Conservation (phyloP, 257 asterid species). For the Paraleonurus japonicus region DNA sequence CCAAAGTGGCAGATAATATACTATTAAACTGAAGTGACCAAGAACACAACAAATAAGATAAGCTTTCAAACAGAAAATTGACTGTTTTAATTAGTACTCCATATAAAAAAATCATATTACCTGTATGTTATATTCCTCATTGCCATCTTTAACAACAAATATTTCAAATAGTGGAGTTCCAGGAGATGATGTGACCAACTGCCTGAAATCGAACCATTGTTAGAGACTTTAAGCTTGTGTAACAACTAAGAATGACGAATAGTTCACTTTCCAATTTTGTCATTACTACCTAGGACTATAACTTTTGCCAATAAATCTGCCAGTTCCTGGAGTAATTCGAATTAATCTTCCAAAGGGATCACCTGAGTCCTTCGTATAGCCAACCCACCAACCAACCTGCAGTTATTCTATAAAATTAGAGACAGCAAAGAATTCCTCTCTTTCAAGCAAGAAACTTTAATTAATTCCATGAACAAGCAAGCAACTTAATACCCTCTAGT, state of each 20-base stretch:
- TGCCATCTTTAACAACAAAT: slow-evolving; percentile 77
- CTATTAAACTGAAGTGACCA: not conserved
- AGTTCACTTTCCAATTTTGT: not conserved
- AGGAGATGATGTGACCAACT: slow-evolving; percentile 79
- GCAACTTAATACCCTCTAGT: slow-evolving; percentile 19
- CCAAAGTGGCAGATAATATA: not conserved
- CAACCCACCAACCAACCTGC: slow-evolving; percentile 99
- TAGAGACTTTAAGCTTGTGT: slow-evolving; percentile 16
- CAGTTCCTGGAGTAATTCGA: slow-evolving; percentile 81
- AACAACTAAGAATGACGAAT: not conserved
- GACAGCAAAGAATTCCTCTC: not conserved
- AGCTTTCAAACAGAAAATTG: not conserved
- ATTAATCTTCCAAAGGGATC: slow-evolving; percentile 94
- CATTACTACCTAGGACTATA: slow-evolving; percentile 80
- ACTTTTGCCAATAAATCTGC: slow-evolving; percentile 83
- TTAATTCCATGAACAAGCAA: slow-evolving; percentile 13
- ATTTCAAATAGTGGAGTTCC: slow-evolving; percentile 95
- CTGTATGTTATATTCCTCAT: slow-evolving; percentile 71
- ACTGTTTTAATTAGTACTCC: not conserved
- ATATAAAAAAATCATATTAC: slow-evolving; percentile 36
- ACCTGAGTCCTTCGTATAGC: slow-evolving; percentile 75
- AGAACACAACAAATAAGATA: not conserved
- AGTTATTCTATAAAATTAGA: slow-evolving; percentile 19
- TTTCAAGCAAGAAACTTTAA: slow-evolving; percentile 13
- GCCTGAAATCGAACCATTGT: slow-evolving; percentile 52